Evolutionary conservation across 192 early-diverging fungal species (phyloP).

Genomic region (Anaeromyces robustus): DNA sequence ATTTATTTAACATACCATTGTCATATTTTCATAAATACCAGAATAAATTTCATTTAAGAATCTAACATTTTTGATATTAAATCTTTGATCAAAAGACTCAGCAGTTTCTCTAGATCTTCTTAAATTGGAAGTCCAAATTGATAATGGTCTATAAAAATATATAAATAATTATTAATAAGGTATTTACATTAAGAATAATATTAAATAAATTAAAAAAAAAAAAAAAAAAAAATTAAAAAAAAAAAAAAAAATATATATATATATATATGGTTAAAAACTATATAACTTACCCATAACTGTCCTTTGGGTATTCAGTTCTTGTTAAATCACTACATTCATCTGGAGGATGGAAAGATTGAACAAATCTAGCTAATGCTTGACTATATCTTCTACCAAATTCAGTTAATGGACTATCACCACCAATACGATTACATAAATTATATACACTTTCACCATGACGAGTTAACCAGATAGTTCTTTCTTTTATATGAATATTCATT

Average conservation of each 20-base stretch:
- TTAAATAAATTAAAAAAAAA: too few species aligned
- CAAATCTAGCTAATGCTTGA: conserved; percentile 58
- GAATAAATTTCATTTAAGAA: conserved; percentile 90
- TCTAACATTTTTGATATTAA: conserved; percentile 34
- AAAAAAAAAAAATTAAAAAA: too few species aligned
- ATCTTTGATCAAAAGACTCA: conserved; percentile 55
- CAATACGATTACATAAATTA: conserved; percentile 70
- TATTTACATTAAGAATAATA: too few species aligned
- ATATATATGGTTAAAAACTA: too few species aligned
- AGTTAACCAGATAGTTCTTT: conserved; percentile 76
- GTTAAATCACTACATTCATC: neutral
- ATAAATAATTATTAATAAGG: too few species aligned
- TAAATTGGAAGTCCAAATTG: conserved; percentile 81
- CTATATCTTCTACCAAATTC: conserved; percentile 53
- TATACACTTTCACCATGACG: conserved; percentile 86
- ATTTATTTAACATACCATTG: conserved; percentile 2
- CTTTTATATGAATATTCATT: conserved; percentile 69
- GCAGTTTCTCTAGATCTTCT: conserved; percentile 70
- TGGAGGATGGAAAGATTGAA: conserved; percentile 11
- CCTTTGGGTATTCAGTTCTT: neutral
- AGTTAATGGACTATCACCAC: conserved; percentile 72
- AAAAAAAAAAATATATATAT: too few species aligned
- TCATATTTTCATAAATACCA: conserved; percentile 62
- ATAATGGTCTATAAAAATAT: neutral
- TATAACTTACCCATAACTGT: neutral